Percentiles rank a stretch among this genome's conserved stretches.
phyloP scores from a whole-genome alignment of 2,329 filamentous ascomycete species.

The Drechslerella dactyloides region DNA sequence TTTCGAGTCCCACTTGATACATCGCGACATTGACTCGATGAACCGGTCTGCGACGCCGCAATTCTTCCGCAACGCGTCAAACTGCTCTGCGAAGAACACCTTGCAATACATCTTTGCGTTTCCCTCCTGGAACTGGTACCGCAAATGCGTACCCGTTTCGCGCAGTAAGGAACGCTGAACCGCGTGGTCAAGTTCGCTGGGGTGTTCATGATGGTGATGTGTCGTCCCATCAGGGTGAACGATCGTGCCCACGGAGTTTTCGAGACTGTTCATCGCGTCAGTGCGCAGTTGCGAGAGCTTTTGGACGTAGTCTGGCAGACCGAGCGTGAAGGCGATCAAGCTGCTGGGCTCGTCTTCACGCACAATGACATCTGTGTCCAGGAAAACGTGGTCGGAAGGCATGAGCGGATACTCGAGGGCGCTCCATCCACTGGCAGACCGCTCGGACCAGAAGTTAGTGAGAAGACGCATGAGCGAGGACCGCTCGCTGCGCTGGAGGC shows the following conservation, averaged over 20 bases:
- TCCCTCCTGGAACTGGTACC: slow-evolving; percentile 93
- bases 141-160: slow-evolving; percentile 87
- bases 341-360: slow-evolving; percentile 97
- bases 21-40: slow-evolving; percentile 90
- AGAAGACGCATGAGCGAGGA: slow-evolving; percentile 93
- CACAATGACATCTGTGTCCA: slow-evolving; percentile 95
- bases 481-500: slow-evolving; percentile 89
- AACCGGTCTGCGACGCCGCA: slow-evolving; percentile 93
- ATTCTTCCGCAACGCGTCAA: slow-evolving; percentile 89
- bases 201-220: slow-evolving; percentile 52
- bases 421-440: slow-evolving; percentile 92
- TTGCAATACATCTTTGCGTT: slow-evolving; percentile 97
- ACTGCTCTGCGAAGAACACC: slow-evolving; percentile 97
- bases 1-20: slow-evolving; percentile 96
- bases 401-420: slow-evolving; percentile 85
- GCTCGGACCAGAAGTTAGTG: slow-evolving; percentile 97
- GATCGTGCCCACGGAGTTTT: slow-evolving; percentile 55
- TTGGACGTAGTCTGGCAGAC: slow-evolving; percentile 81
- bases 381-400: slow-evolving; percentile 89
- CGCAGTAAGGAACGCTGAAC: slow-evolving; percentile 86
- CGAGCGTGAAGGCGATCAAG: slow-evolving; percentile 88
- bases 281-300: slow-evolving; percentile 74
- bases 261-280: slow-evolving; percentile 56
- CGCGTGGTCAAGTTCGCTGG: slow-evolving; percentile 64
- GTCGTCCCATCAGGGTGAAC: slow-evolving; percentile 44